Percentiles rank a stretch among this genome's conserved stretches.
These are phyloP conservation scores for Suillus tomentosus DNA, from an alignment of 768 basidiomycete genomes.

Conservation along the genomic window DNA sequence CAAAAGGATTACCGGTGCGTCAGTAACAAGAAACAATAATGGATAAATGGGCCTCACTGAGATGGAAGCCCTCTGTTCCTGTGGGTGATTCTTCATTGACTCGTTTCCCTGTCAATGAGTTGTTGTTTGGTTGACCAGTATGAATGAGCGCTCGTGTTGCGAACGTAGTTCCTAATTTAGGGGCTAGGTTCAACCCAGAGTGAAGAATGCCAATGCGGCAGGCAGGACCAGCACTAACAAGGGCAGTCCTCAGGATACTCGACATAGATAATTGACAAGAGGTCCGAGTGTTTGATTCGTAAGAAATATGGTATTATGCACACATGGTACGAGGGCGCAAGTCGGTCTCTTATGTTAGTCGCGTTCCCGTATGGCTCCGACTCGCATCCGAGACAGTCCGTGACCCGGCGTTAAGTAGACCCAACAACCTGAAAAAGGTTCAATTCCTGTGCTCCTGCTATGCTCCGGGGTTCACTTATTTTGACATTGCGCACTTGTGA, in stretches of 20 bases:
- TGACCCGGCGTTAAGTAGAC: too few relatives aligned
- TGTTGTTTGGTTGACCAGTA: conserved; percentile 24
- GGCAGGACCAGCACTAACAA: conserved; percentile 11
- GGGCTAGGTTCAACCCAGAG: conserved; percentile 10
- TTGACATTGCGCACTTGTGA: background rate
- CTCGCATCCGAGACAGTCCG: conserved; percentile 16
- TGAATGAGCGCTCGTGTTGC: conserved; percentile 23
- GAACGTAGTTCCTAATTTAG: conserved; percentile 11
- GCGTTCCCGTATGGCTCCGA: conserved; percentile 29
- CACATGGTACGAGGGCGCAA: background rate
- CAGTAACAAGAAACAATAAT: background rate
- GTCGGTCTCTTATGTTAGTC: conserved; percentile 23
- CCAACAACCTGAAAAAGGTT: too few relatives aligned
- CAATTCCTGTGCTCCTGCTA: background rate
- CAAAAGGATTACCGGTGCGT: conserved; percentile 8
- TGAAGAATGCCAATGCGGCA: conserved; percentile 18
- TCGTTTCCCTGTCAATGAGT: conserved; percentile 26
- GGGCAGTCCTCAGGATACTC: conserved; percentile 10
- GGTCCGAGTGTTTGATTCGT: background rate
- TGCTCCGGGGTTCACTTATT: background rate
- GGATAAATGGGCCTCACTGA: conserved; percentile 24
- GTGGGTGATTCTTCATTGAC: conserved; percentile 24
- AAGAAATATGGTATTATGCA: background rate
- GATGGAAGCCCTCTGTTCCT: conserved; percentile 40
- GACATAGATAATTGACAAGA: conserved; percentile 10